Base-by-base conservation (phyloP, 768 basidiomycete genomes). In the Rhodotorula graminis region DNA sequence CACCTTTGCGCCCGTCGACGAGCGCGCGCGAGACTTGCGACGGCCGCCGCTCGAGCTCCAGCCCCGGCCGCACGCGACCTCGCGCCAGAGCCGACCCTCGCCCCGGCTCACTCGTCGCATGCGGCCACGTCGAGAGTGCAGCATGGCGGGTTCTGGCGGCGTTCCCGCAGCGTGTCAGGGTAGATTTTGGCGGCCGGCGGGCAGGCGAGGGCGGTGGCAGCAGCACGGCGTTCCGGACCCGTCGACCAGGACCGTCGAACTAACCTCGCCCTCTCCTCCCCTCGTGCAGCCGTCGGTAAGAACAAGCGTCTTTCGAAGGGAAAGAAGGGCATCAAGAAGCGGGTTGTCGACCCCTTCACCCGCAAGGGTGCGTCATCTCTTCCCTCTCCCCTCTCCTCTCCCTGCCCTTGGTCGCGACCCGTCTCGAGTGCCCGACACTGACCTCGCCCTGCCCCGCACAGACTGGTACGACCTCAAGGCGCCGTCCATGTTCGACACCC, bases 401-500 rank as follows among this genome's bases (percentile, higher is more conserved):
- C 11, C 19, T 46, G 11, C 3, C 25, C 6, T 50, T 1, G 12
- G 31, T 27, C 53, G 49, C n/a, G n/a, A n/a, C n/a, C n/a, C n/a
- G n/a, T n/a, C n/a, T n/a, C n/a, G n/a, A n/a, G n/a, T n/a, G n/a
- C n/a, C n/a, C n/a, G n/a, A n/a, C n/a, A n/a, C n/a, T n/a, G n/a
- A n/a, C n/a, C n/a, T n/a, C n/a, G n/a, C n/a, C n/a, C n/a, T n/a
- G n/a, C n/a, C n/a, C n/a, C n/a, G n/a, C n/a, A 37, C 74, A 96
- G 95, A 98, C 79, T 98, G 96, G 96, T 99, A 93, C 83, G 94
- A 98, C 82, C 89, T 99, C 84, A 97, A 96, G 84, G 94, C 94
- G 2, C 96, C 96, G 62, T 93, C 92, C 74, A 92, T 91, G 83
- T 99, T 99, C 83, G 96, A 99, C 83, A 87, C 89, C 78, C 88